Base-by-base conservation (phyloP, 768 basidiomycete species). In the Leucocoprinus sp. region DNA sequence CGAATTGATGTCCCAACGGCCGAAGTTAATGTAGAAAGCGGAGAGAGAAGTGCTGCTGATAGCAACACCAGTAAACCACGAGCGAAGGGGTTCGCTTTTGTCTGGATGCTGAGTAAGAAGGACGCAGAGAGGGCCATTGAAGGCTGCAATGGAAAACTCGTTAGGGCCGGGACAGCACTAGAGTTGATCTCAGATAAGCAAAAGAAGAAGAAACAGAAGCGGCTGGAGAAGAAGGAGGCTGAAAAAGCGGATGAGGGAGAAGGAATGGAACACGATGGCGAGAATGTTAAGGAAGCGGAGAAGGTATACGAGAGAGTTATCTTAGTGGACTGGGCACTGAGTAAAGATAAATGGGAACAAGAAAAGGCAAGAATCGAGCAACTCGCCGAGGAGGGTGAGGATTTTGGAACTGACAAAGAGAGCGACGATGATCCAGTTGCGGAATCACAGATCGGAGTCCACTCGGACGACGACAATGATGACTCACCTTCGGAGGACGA, bases 251-350 rank as follows among this genome's bases (percentile, higher is more conserved):
- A 49, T 12, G 52, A 50, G 15, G 37, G 33, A 38, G 53, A 52
- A 21, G 50, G 35, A 14, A 53, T 50, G 15, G 63, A 62, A 15
- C 65, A 69, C 49, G 60, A 63, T 27, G 58, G n/a, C n/a, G n/a
- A 62, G 39, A 60, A 62, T 42, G 62, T 63, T 15, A 60, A 63
- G 29, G 56, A 63, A 49, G 53, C 54, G 34, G 58, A 60, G 15
- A 60, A 63, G 49, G 60, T 64, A 0, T 65, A 61, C 1, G 78
- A 76, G 57, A 70, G 92, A 42, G 66, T 79, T 12, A 87, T 95
- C 29, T 91, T 92, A 5, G 95, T 98, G 21, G 93, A 97, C 66
- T 97, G 92, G 90, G 95, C 93, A 3, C 62, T 97, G 59, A 90
- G 91, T 60, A 95, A 96, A 65, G 85, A 88, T 38, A 85, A 81